Conservation (phyloP, 2,329 filamentous ascomycete genomes). For the Verticillium albo-atrum region DNA sequence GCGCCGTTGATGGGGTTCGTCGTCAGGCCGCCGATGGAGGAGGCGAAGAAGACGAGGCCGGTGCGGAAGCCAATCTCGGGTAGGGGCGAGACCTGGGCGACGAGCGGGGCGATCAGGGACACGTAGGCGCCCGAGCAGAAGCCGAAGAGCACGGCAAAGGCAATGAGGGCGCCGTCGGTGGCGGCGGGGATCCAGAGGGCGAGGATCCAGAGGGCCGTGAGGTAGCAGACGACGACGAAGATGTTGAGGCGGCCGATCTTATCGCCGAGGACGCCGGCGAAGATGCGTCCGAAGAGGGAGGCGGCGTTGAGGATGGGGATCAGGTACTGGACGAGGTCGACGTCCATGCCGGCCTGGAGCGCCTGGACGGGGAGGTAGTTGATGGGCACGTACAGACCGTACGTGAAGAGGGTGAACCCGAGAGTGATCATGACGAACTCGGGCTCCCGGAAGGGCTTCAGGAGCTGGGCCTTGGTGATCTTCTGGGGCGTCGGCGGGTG, state of each 20-base stretch:
- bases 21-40: slow-evolving; percentile 43
- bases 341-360: slow-evolving; percentile 33
- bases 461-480: slow-evolving; percentile 22
- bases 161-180: slow-evolving; percentile 28
- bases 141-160: slow-evolving; percentile 39
- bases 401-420: slow-evolving; percentile 35
- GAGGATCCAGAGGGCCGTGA: slow-evolving; percentile 31
- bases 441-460: slow-evolving; percentile 24
- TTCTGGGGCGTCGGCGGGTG: slow-evolving; percentile 19
- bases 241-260: slow-evolving; percentile 34
- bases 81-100: slow-evolving; percentile 37
- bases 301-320: slow-evolving; percentile 40
- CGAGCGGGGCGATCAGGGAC: slow-evolving; percentile 39
- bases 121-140: slow-evolving; percentile 39
- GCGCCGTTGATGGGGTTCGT: slow-evolving; percentile 39
- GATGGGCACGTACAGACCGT: slow-evolving; percentile 30
- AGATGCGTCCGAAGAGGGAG: slow-evolving; percentile 38
- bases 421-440: slow-evolving; percentile 29
- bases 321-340: slow-evolving; percentile 34
- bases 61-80: slow-evolving; percentile 40
- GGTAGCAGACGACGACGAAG: slow-evolving; percentile 29
- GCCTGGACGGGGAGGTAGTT: slow-evolving; percentile 38
- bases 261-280: slow-evolving; percentile 40
- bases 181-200: slow-evolving; percentile 39
- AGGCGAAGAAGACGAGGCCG: slow-evolving; percentile 25